Conservation (phyloP, 2,329 filamentous ascomycete species). For the Hirsutella minnesotensis region DNA sequence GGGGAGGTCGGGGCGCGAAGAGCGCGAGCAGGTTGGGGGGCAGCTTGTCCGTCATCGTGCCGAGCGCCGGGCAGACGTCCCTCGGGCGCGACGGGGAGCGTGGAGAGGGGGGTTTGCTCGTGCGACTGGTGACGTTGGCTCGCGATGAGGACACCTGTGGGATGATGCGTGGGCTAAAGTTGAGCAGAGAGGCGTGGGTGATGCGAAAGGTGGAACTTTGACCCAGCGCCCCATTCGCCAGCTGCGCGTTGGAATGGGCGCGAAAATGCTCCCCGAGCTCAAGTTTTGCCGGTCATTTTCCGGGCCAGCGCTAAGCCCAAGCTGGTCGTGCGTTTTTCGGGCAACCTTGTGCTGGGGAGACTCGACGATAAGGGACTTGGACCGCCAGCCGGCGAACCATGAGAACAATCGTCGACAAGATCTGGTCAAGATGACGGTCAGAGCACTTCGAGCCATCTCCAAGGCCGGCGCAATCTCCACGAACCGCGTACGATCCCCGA, state of each 20-base stretch:
- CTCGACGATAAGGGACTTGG: constrained; percentile 5
- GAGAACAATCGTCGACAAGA: constrained; percentile 15
- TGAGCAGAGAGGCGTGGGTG: neutral
- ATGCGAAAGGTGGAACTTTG: constrained; percentile 1
- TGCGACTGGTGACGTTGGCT: neutral
- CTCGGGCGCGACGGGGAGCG: constrained; percentile 1
- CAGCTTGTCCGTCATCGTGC: constrained; percentile 84
- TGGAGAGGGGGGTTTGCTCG: no score
- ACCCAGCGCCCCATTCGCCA: neutral
- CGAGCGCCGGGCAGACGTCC: neutral
- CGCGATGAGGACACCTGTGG: neutral
- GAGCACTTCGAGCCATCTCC: constrained; percentile 39
- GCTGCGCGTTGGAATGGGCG: neutral
- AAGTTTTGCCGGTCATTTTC: constrained; percentile 11
- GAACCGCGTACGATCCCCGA: constrained; percentile 36
- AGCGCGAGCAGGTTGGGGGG: constrained; percentile 86
- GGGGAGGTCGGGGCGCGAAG: constrained; percentile 84
- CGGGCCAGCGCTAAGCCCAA: constrained; percentile 13
- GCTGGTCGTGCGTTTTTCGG: neutral
- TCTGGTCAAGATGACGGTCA: constrained; percentile 40
- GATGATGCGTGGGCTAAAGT: neutral
- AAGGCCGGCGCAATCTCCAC: constrained; percentile 37
- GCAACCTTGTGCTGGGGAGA: neutral
- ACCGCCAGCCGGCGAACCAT: constrained; percentile 10
- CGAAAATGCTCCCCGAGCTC: neutral